Evolutionary conservation across 331 rosid genomes (phyloP).

Genomic region (Acacia concinna): DNA sequence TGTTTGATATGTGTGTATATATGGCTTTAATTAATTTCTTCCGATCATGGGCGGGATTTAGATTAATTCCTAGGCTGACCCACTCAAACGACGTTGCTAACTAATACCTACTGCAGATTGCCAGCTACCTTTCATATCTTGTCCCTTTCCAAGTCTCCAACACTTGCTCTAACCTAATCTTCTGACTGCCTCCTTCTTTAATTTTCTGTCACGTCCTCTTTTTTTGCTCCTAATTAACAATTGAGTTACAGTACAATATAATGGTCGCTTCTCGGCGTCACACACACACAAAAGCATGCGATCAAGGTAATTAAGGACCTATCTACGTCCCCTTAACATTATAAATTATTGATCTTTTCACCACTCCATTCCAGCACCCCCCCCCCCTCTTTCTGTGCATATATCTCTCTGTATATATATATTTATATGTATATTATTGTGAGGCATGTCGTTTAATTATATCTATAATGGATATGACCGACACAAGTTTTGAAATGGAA

Average conservation of each 20-base stretch:
- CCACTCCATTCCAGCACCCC: not conserved
- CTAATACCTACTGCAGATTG: not conserved
- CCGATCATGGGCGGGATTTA: not conserved
- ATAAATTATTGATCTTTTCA: not conserved
- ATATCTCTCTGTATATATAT: no score
- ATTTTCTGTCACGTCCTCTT: not conserved
- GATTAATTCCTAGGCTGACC: constrained; percentile 7
- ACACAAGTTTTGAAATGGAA: not conserved
- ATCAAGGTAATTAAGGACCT: no score
- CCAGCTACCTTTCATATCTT: constrained; percentile 24
- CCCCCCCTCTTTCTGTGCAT: no score
- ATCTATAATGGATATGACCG: not conserved
- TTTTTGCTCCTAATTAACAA: not conserved
- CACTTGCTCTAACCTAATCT: constrained; percentile 8
- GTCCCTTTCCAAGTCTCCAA: constrained; percentile 11
- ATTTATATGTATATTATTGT: not conserved
- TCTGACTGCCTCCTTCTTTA: not conserved
- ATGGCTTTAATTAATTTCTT: not conserved
- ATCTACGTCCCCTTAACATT: not conserved
- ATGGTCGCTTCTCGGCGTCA: not conserved
- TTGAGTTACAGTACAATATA: not conserved
- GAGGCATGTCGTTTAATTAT: not conserved
- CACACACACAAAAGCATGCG: no score
- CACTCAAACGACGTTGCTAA: constrained; percentile 12
- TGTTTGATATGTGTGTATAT: constrained; percentile 4